Evolutionary conservation across 2,329 filamentous ascomycete genomes (phyloP).

Genomic region (Cytospora leucostoma): DNA sequence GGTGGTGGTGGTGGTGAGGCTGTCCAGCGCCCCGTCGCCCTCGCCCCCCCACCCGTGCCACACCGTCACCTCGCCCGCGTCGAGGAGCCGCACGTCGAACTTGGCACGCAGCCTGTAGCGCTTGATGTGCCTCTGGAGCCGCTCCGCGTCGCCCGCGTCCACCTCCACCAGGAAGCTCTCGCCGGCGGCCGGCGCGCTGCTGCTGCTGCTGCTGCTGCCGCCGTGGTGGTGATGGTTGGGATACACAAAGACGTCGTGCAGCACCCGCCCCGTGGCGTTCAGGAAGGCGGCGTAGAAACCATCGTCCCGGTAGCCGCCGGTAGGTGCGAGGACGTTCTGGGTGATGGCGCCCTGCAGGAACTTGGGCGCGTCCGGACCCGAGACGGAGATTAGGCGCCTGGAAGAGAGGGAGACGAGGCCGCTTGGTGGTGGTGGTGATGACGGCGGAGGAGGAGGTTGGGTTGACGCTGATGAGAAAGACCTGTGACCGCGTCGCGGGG

Average conservation of each 20-base stretch:
- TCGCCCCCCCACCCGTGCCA: conserved; percentile 72
- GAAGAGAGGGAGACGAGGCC: conserved; percentile 63
- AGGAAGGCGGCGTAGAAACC: conserved; percentile 84
- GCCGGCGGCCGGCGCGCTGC: conserved; percentile 30
- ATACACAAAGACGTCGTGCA: conserved; percentile 92
- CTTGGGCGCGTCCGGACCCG: conserved; percentile 75
- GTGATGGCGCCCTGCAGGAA: conserved; percentile 91
- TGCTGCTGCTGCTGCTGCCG: conserved; percentile 31
- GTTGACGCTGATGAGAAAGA: conserved; percentile 25
- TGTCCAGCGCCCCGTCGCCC: conserved; percentile 32
- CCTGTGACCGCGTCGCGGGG: background rate
- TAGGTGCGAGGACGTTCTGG: conserved; percentile 59
- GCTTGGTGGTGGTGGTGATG: conserved; percentile 46
- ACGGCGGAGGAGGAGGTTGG: conserved; percentile 30
- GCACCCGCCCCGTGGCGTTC: conserved; percentile 78
- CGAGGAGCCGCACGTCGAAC: conserved; percentile 67
- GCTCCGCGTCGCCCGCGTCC: conserved; percentile 65
- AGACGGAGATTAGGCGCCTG: conserved; percentile 76
- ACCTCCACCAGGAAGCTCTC: conserved; percentile 78
- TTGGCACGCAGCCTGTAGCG: conserved; percentile 85
- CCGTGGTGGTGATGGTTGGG: conserved; percentile 47
- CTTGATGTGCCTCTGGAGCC: conserved; percentile 71
- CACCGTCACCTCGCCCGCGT: conserved; percentile 64
- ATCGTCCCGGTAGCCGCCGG: conserved; percentile 38
- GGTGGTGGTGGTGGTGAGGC: too few species aligned